Evolutionary conservation across 1,284 basidiomycete genomes (phyloP).

Genomic region (Malassezia brasiliensis): DNA sequence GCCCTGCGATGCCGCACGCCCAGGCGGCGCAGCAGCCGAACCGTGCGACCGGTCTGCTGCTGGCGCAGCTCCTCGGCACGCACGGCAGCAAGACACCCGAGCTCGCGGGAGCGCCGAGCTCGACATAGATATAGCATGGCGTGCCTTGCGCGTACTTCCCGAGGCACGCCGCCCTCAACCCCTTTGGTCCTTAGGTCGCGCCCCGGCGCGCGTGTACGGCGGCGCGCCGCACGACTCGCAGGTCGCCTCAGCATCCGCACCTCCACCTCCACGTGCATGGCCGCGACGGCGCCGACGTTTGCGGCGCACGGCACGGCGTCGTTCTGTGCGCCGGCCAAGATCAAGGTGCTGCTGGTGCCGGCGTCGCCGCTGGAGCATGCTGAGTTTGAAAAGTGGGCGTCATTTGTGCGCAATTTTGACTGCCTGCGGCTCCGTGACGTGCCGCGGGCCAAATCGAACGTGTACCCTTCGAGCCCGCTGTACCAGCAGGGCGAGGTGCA

Average conservation of each 20-base stretch:
- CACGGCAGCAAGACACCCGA: slow-evolving; percentile 10
- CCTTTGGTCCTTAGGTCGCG: too few species aligned
- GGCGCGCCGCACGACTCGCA: too few species aligned
- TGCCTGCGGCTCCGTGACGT: slow-evolving; percentile 33
- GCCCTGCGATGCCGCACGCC: background rate
- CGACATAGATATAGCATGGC: background rate
- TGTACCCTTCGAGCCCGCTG: slow-evolving; percentile 20
- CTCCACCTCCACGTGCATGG: slow-evolving; percentile 9
- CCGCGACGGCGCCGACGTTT: slow-evolving; percentile 19
- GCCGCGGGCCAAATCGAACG: slow-evolving; percentile 16
- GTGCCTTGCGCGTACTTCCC: slow-evolving; percentile 1
- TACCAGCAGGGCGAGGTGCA: slow-evolving; percentile 39
- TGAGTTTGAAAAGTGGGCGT: slow-evolving; percentile 38
- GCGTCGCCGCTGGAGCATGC: slow-evolving; percentile 25
- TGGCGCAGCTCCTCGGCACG: slow-evolving; percentile 38
- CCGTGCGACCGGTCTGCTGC: slow-evolving; percentile 27
- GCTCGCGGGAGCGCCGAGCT: background rate
- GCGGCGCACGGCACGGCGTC: slow-evolving; percentile 21
- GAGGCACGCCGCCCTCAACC: background rate
- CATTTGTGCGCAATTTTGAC: slow-evolving; percentile 30
- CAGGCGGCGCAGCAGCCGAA: slow-evolving; percentile 5
- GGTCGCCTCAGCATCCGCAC: background rate
- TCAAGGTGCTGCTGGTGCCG: slow-evolving; percentile 42
- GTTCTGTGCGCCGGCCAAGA: slow-evolving; percentile 31
- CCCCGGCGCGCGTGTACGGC: background rate